Evolutionary conservation across 192 early-diverging fungal genomes (phyloP).

Genomic region (Gigaspora rosea): DNA sequence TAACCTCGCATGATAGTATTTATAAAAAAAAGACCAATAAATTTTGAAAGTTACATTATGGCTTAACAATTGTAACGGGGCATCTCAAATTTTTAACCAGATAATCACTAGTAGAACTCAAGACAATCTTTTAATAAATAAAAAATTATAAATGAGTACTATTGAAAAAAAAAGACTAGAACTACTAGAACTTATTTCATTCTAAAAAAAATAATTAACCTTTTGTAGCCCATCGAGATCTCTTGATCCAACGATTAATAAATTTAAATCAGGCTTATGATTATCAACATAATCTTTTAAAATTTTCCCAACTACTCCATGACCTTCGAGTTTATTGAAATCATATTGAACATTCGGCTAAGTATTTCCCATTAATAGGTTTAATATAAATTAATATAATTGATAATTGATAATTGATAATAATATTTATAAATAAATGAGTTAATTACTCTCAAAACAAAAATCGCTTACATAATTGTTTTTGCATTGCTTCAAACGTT

Average conservation of each 20-base stretch:
- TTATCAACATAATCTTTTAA: constrained; percentile 19
- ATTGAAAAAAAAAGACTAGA: background rate
- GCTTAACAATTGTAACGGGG: constrained; percentile 16
- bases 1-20: background rate
- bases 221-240: constrained; percentile 31
- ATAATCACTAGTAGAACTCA: constrained; percentile 27
- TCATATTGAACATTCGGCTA: constrained; percentile 18
- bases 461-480: background rate
- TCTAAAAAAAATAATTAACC: background rate
- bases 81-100: constrained; percentile 4
- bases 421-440: too few species aligned
- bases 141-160: background rate
- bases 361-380: background rate
- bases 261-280: constrained; percentile 10
- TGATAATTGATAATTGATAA: background rate
- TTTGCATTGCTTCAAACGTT: constrained; percentile 4
- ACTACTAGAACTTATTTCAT: background rate
- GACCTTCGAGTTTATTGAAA: constrained; percentile 17
- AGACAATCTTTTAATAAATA: constrained; percentile 2
- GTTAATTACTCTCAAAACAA: background rate
- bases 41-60: background rate
- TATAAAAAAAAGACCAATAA: background rate
- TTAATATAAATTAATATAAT: background rate
- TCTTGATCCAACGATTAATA: constrained; percentile 28
- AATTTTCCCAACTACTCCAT: constrained; percentile 16